A percentile compares a stretch with the other conserved stretches of the same genome.
Evolutionary conservation across 192 early-diverging fungal species (phyloP).

Genomic region (Coemansia asiatica): DNA sequence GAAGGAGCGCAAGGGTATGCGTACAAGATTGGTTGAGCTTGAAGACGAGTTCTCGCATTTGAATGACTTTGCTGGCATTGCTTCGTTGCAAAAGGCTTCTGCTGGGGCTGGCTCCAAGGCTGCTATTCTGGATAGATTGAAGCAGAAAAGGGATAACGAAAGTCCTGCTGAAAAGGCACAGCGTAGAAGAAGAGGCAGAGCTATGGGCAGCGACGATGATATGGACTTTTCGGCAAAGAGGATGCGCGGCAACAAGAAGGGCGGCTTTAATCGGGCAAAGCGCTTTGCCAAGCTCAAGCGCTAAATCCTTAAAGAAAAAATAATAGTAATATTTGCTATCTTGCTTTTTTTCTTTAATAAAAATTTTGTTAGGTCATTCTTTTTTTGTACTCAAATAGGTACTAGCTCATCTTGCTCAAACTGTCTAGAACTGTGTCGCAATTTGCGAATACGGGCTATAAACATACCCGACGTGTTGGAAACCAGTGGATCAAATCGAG

Average conservation of each 20-base stretch:
- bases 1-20: constrained; percentile 72
- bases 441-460: constrained; percentile 75
- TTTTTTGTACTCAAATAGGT: neutral
- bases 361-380: neutral
- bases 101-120: constrained; percentile 20
- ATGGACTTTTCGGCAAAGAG: constrained; percentile 8
- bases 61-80: constrained; percentile 56
- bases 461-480: constrained; percentile 61
- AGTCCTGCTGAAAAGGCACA: constrained; percentile 42
- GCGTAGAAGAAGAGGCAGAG: constrained; percentile 33
- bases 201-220: constrained; percentile 22
- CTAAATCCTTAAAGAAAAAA: neutral
- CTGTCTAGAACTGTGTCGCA: constrained; percentile 1
- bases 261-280: constrained; percentile 43
- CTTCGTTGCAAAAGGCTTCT: constrained; percentile 28
- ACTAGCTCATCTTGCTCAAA: neutral
- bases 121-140: constrained; percentile 41
- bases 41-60: constrained; percentile 82
- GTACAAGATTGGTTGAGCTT: constrained; percentile 61
- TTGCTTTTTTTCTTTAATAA: no score
- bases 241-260: constrained; percentile 17
- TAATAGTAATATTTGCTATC: neutral
- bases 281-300: constrained; percentile 21
- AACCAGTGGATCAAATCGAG: constrained; percentile 43
- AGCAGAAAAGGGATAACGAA: constrained; percentile 34